phyloP scores from a whole-genome alignment of 129 eudicot species.

The Artemisia annua region DNA sequence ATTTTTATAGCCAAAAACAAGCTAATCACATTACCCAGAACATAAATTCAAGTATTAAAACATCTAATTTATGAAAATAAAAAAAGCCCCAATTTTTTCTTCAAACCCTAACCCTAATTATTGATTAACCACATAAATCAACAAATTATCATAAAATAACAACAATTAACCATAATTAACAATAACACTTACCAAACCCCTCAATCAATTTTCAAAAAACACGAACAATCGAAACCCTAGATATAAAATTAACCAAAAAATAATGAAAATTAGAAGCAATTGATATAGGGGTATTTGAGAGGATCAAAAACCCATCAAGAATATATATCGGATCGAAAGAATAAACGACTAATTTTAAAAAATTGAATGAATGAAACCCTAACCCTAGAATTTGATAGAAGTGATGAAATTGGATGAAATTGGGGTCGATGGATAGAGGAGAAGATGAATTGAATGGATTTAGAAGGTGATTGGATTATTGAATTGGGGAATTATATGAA shows the following conservation, averaged over 20 bases:
- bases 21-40: neutral
- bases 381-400: constrained; percentile 45
- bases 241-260: constrained; percentile 11
- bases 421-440: constrained; percentile 41
- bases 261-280: constrained; percentile 8
- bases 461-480: constrained; percentile 2
- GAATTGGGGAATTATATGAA: constrained; percentile 20
- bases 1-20: neutral
- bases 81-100: constrained; percentile 22
- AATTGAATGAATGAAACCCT: constrained; percentile 39
- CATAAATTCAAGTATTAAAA: neutral
- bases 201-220: constrained; percentile 33
- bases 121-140: constrained; percentile 20
- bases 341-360: constrained; percentile 11
- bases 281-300: constrained; percentile 21
- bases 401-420: constrained; percentile 16
- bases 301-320: neutral
- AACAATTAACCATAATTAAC: constrained; percentile 15
- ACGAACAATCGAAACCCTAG: constrained; percentile 41
- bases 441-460: constrained; percentile 8
- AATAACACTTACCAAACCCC: constrained; percentile 41
- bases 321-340: constrained; percentile 20
- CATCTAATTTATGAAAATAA: constrained; percentile 1
- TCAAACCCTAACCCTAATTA: constrained; percentile 46
- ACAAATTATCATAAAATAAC: neutral